phyloP scores from a whole-genome alignment of 2,329 filamentous ascomycete genomes.

The Biscogniauxia marginata region DNA sequence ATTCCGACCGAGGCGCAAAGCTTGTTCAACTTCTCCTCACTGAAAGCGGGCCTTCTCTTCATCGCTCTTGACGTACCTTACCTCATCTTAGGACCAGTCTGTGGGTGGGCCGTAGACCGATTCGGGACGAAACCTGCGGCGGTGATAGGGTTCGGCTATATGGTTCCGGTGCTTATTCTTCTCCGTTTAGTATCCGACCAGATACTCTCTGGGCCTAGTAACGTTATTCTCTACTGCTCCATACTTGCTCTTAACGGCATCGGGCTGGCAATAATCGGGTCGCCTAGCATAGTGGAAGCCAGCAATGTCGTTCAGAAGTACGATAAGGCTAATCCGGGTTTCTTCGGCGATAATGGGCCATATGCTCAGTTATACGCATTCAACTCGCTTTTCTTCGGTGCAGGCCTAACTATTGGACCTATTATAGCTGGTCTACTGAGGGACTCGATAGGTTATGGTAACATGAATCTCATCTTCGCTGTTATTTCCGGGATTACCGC shows the following conservation, averaged over 20 bases:
- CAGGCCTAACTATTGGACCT: slow-evolving; percentile 59
- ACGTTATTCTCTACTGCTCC: slow-evolving; percentile 26
- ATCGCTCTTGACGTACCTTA: slow-evolving; percentile 37
- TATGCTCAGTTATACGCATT: slow-evolving; percentile 66
- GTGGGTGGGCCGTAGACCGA: slow-evolving; percentile 37
- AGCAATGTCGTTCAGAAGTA: slow-evolving; percentile 55
- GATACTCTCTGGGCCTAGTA: slow-evolving; percentile 21
- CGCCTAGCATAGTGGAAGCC: slow-evolving; percentile 56
- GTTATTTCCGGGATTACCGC: slow-evolving; percentile 44
- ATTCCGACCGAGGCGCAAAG: slow-evolving; percentile 36
- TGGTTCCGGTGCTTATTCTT: slow-evolving; percentile 58
- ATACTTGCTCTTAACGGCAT: slow-evolving; percentile 45
- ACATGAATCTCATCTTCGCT: slow-evolving; percentile 54
- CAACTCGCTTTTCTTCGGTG: slow-evolving; percentile 61
- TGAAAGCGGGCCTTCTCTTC: slow-evolving; percentile 38
- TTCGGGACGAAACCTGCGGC: slow-evolving; percentile 35
- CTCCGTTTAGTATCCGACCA: slow-evolving; percentile 55
- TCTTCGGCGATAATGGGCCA: slow-evolving; percentile 56
- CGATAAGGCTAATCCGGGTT: slow-evolving; percentile 51
- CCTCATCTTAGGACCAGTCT: slow-evolving; percentile 33
- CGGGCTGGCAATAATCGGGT: slow-evolving; percentile 52
- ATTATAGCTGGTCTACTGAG: slow-evolving; percentile 52
- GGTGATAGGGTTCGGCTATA: slow-evolving; percentile 47
- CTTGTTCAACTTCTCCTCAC: slow-evolving; percentile 37
- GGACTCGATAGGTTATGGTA: slow-evolving; percentile 53